Conservation (phyloP, 495 filamentous ascomycete genomes). For the Bombardia bombarda region DNA sequence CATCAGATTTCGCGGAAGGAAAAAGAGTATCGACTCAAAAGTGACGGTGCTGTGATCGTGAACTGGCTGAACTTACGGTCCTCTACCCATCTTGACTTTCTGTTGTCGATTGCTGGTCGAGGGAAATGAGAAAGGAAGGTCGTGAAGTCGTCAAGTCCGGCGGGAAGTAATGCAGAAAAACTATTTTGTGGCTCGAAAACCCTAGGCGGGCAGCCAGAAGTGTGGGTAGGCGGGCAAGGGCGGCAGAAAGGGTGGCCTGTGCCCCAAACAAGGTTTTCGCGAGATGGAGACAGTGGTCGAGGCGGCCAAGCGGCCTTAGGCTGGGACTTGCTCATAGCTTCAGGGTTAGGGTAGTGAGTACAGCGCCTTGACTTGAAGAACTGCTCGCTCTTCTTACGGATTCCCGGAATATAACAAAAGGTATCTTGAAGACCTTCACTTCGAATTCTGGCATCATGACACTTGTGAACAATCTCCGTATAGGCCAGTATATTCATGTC, state of each 20-base stretch:
- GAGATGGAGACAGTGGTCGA: too few relatives aligned
- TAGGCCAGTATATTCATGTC: too few relatives aligned
- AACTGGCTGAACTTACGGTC: slow-evolving; percentile 38
- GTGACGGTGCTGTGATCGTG: too few relatives aligned
- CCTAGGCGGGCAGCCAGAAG: slow-evolving; percentile 15
- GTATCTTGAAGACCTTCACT: too few relatives aligned
- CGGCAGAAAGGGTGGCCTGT: slow-evolving; percentile 14
- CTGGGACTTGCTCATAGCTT: too few relatives aligned
- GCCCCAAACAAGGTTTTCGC: neutral
- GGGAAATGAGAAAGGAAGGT: slow-evolving; percentile 16
- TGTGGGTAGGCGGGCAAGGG: slow-evolving; percentile 16
- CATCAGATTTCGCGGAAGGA: neutral
- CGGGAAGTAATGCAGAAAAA: slow-evolving; percentile 16
- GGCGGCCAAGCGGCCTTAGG: too few relatives aligned
- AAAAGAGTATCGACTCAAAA: too few relatives aligned
- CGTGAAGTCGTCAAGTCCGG: slow-evolving; percentile 12
- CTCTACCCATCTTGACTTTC: slow-evolving; percentile 38
- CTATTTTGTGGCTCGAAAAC: slow-evolving; percentile 24
- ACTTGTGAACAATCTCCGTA: too few relatives aligned
- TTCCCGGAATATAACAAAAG: too few relatives aligned
- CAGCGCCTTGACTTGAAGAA: too few relatives aligned
- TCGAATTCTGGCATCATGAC: too few relatives aligned
- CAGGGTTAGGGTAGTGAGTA: neutral
- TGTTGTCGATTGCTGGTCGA: slow-evolving; percentile 25
- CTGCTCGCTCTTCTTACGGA: too few relatives aligned